phyloP scores from a whole-genome alignment of 1,284 basidiomycete species.

The Apiotrichum veenhuisii region DNA sequence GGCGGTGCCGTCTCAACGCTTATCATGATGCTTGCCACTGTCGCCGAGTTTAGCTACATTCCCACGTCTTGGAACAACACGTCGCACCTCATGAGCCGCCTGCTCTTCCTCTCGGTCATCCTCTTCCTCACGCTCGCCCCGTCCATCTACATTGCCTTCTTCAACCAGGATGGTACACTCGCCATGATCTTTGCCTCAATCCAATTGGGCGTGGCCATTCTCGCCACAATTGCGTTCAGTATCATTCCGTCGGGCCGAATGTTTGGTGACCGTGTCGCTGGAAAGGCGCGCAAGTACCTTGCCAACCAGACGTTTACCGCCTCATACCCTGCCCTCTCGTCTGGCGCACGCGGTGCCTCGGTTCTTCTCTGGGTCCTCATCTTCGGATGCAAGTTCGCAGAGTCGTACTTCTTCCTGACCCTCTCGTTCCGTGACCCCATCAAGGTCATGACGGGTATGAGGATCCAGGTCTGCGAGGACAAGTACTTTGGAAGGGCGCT shows the following conservation, averaged over 20 bases:
- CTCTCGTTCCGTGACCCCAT: constrained; percentile 88
- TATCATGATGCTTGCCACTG: constrained; percentile 89
- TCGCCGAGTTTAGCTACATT: constrained; percentile 91
- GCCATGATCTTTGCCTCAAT: constrained; percentile 84
- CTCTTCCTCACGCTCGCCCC: constrained; percentile 81
- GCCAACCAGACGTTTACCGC: constrained; percentile 95
- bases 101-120: constrained; percentile 77
- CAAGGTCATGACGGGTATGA: constrained; percentile 86
- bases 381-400: constrained; percentile 88
- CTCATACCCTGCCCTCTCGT: constrained; percentile 70
- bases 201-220: constrained; percentile 83
- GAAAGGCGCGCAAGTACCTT: constrained; percentile 89
- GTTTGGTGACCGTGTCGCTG: constrained; percentile 89
- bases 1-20: constrained; percentile 84
- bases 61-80: constrained; percentile 97
- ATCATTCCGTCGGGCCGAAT: constrained; percentile 81
- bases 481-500: constrained; percentile 73
- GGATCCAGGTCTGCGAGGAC: constrained; percentile 79
- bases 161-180: constrained; percentile 61
- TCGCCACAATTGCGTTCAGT: constrained; percentile 75
- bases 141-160: constrained; percentile 81
- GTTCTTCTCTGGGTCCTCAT: constrained; percentile 78
- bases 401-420: constrained; percentile 94
- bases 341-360: constrained; percentile 64
- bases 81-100: constrained; percentile 80